These are phyloP conservation scores for Ophiostoma sp. DNA, from an alignment of 2,329 filamentous ascomycete genomes.

Conservation along the genomic window DNA sequence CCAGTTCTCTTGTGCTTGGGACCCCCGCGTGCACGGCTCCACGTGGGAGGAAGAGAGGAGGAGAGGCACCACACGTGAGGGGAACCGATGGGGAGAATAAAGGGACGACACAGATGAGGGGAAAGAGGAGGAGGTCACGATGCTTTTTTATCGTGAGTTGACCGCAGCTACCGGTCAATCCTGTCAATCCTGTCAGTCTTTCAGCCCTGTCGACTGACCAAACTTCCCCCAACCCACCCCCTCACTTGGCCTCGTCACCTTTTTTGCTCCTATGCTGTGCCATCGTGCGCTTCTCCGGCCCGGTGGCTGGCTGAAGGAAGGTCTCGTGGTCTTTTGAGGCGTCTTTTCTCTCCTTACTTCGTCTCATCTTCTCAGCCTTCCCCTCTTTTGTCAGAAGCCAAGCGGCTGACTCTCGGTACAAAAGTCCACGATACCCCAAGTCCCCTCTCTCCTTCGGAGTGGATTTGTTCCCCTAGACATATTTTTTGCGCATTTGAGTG, in stretches of 20 bases:
- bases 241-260: neutral
- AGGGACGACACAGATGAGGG: neutral
- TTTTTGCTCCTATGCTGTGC: neutral
- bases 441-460: neutral
- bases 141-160: neutral
- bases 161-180: neutral
- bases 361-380: neutral
- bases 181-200: neutral
- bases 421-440: neutral
- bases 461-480: neutral
- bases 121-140: conserved; percentile 12
- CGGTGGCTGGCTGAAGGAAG: neutral
- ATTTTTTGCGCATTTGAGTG: neutral
- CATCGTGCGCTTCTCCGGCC: neutral
- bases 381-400: neutral
- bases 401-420: neutral
- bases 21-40: conserved; percentile 16
- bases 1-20: neutral
- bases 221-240: neutral
- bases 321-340: neutral
- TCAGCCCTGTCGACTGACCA: neutral
- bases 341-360: neutral
- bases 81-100: neutral
- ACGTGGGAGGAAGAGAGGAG: conserved; percentile 20
- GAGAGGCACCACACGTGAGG: neutral